These are phyloP conservation scores for Helicocarpus griseus DNA, from an alignment of 2,329 filamentous ascomycete species.

Conservation along the genomic window DNA sequence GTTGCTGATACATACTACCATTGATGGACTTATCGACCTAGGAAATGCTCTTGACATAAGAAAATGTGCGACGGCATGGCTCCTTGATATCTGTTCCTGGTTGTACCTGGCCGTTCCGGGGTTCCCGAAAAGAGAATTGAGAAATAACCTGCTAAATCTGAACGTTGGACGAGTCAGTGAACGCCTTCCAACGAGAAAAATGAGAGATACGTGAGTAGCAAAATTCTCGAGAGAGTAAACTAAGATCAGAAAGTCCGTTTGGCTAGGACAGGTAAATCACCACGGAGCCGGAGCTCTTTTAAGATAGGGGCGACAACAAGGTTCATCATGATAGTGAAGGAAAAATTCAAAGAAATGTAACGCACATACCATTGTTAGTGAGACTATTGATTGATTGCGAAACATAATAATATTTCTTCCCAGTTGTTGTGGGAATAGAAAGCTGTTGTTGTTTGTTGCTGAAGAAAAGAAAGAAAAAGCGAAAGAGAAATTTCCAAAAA, in stretches of 20 bases:
- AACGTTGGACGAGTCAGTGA: background rate
- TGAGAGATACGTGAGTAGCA: background rate
- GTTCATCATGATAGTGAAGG: conserved; percentile 43
- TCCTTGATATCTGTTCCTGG: too few species aligned
- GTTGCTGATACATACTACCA: background rate
- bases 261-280: conserved; percentile 54
- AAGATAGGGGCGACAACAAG: conserved; percentile 55
- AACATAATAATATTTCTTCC: background rate
- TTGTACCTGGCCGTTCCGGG: too few species aligned
- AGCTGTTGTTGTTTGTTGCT: background rate
- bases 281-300: conserved; percentile 30
- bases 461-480: background rate
- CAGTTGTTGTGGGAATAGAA: background rate
- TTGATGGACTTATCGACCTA: too few species aligned
- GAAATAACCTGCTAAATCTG: too few species aligned
- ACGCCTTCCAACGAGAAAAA: conserved; percentile 1
- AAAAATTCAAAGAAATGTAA: conserved; percentile 7
- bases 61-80: too few species aligned
- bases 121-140: too few species aligned
- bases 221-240: conserved; percentile 4
- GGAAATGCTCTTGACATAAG: too few species aligned
- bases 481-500: background rate
- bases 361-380: conserved; percentile 3
- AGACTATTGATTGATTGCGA: background rate
- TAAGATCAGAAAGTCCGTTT: conserved; percentile 49